Percentiles rank a stretch among this genome's conserved stretches.
Conservation (phyloP, 2,329 filamentous ascomycete species). For the Whalleya microplaca region DNA sequence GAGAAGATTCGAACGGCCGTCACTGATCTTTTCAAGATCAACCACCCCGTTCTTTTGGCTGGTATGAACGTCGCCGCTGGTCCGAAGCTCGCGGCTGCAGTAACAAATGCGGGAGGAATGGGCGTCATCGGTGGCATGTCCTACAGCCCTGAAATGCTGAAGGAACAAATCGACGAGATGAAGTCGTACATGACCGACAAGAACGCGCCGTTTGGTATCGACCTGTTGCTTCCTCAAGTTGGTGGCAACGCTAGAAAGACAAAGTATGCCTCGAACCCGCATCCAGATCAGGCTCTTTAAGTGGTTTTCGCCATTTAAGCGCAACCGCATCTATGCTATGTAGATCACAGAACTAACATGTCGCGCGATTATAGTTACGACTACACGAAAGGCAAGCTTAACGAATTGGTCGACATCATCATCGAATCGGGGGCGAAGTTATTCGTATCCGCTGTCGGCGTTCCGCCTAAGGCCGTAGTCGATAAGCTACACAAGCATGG, state of each 20-base stretch:
- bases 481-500: constrained; percentile 86
- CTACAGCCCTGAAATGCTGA: constrained; percentile 97
- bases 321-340: not conserved
- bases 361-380: constrained; percentile 72
- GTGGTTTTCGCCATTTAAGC: not conserved
- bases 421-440: constrained; percentile 90
- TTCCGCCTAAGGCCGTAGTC: constrained; percentile 86
- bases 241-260: constrained; percentile 94
- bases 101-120: constrained; percentile 94
- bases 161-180: constrained; percentile 91
- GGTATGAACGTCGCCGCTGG: constrained; percentile 99
- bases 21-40: constrained; percentile 97
- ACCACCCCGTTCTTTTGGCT: constrained; percentile 92
- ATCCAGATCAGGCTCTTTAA: not conserved
- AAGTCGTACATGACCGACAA: constrained; percentile 88
- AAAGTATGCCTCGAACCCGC: constrained; percentile 57
- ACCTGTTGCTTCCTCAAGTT: constrained; percentile 91
- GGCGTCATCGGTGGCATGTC: constrained; percentile 95
- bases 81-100: constrained; percentile 92
- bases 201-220: constrained; percentile 93
- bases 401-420: constrained; percentile 87
- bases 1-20: constrained; percentile 88
- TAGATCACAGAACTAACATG: constrained; percentile 19
- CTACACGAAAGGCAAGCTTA: constrained; percentile 98
- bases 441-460: constrained; percentile 95